Evolutionary conservation across 2,329 filamentous ascomycete genomes (phyloP).

Genomic region (Ramularia collo-cygni): DNA sequence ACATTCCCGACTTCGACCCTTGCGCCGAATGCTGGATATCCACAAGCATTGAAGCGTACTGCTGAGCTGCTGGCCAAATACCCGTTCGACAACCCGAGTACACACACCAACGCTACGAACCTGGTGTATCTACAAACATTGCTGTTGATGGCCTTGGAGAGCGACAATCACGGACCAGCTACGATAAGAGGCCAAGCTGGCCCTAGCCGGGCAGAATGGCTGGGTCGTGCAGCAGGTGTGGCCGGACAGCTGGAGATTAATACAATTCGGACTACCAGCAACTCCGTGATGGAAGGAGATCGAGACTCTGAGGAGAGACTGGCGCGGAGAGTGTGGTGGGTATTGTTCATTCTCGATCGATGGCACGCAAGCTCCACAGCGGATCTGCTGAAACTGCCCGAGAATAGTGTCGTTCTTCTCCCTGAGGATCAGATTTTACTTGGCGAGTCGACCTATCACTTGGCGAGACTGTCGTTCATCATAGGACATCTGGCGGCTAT

Average conservation of each 20-base stretch:
- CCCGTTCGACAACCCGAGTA: slow-evolving; percentile 39
- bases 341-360: slow-evolving; percentile 62
- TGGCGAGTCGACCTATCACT: slow-evolving; percentile 57
- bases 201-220: slow-evolving; percentile 47
- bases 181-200: slow-evolving; percentile 40
- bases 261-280: slow-evolving; percentile 37
- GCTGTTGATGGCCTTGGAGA: slow-evolving; percentile 59
- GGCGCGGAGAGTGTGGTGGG: slow-evolving; percentile 63
- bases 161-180: slow-evolving; percentile 51
- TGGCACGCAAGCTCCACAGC: slow-evolving; percentile 66
- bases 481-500: slow-evolving; percentile 50
- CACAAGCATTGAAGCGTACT: slow-evolving; percentile 35
- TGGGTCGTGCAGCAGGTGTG: slow-evolving; percentile 60
- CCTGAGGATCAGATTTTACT: slow-evolving; percentile 54
- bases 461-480: slow-evolving; percentile 57
- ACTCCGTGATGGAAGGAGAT: slow-evolving; percentile 40
- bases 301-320: slow-evolving; percentile 57
- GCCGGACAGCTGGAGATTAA: slow-evolving; percentile 61
- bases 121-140: slow-evolving; percentile 59
- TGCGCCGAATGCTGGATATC: slow-evolving; percentile 29
- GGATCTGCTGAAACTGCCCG: slow-evolving; percentile 55
- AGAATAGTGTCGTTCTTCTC: slow-evolving; percentile 54
- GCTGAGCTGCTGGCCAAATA: slow-evolving; percentile 38
- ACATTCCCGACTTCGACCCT: slow-evolving; percentile 42
- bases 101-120: slow-evolving; percentile 37